Percentiles rank a stretch among this genome's conserved stretches.
These are phyloP conservation scores for Oryza glumipatula DNA, from an alignment of 176 grass and related monocot species.

Conservation along the genomic window DNA sequence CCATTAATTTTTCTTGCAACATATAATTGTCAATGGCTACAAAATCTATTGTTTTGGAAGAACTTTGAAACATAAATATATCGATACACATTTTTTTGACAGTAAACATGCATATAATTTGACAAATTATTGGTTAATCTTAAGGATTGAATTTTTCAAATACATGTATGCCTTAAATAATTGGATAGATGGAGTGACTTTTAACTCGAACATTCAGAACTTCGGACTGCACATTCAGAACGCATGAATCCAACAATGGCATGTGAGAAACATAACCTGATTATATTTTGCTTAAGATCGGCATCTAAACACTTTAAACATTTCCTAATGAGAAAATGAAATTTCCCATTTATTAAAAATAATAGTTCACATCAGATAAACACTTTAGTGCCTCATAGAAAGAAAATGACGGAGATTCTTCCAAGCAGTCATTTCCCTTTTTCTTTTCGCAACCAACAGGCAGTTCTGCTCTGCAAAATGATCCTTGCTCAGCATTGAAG, in stretches of 20 bases:
- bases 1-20: too few species aligned
- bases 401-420: neutral
- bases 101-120: neutral
- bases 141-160: neutral
- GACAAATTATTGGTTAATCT: neutral
- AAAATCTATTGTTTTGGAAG: too few species aligned
- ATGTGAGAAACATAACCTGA: neutral
- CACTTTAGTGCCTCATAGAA: neutral
- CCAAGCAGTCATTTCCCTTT: neutral
- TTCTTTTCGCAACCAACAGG: neutral
- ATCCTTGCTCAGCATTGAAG: neutral
- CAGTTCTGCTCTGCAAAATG: neutral
- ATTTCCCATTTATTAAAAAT: too few species aligned
- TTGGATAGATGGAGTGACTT: neutral
- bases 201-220: neutral
- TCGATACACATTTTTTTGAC: neutral
- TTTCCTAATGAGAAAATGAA: neutral
- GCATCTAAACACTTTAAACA: neutral
- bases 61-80: neutral
- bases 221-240: neutral
- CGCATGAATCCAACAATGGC: neutral
- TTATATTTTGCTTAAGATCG: neutral
- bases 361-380: too few species aligned
- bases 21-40: too few species aligned
- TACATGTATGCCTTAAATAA: neutral